Conservation (phyloP, 208 protist genomes). For the Trypanosoma cruzi region DNA sequence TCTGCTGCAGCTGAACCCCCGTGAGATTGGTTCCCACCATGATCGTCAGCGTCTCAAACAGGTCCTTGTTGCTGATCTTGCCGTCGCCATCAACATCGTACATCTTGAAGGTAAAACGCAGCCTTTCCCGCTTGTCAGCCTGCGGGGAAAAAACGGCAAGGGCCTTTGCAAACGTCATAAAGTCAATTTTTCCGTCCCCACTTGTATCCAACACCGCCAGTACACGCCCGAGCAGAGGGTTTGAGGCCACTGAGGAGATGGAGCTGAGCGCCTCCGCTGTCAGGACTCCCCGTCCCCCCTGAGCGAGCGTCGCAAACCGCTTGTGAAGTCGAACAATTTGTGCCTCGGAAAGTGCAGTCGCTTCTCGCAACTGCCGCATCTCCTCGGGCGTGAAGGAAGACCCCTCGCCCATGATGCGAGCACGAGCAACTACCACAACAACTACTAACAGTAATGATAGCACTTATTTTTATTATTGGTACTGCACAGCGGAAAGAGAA, state of each 20-base stretch:
- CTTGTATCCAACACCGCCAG: slow-evolving; percentile 83
- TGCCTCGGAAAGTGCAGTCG: slow-evolving; percentile 77
- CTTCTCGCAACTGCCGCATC: slow-evolving; percentile 60
- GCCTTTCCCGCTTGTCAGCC: slow-evolving; percentile 72
- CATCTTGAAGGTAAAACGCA: slow-evolving; percentile 94
- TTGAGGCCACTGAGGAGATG: slow-evolving; percentile 77
- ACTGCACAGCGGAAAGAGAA: too few species aligned
- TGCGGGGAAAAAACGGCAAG: slow-evolving; percentile 82
- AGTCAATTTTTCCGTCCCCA: slow-evolving; percentile 77
- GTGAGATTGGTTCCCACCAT: slow-evolving; percentile 94
- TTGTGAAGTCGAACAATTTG: slow-evolving; percentile 88
- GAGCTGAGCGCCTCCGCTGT: slow-evolving; percentile 66
- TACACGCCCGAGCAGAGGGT: slow-evolving; percentile 85
- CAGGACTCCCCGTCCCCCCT: slow-evolving; percentile 66
- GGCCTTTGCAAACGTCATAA: slow-evolving; percentile 82
- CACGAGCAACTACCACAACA: too few species aligned
- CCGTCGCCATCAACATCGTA: slow-evolving; percentile 96
- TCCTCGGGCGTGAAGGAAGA: slow-evolving; percentile 51
- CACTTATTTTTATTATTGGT: neutral
- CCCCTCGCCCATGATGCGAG: slow-evolving; percentile 39
- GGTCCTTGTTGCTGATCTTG: slow-evolving; percentile 93
- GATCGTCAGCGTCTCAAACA: slow-evolving; percentile 91
- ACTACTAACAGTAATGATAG: too few species aligned
- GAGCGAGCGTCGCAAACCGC: slow-evolving; percentile 86
- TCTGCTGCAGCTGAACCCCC: slow-evolving; percentile 93